Conservation (phyloP, 2,329 filamentous ascomycete genomes). For the Elsinoe arachidis region DNA sequence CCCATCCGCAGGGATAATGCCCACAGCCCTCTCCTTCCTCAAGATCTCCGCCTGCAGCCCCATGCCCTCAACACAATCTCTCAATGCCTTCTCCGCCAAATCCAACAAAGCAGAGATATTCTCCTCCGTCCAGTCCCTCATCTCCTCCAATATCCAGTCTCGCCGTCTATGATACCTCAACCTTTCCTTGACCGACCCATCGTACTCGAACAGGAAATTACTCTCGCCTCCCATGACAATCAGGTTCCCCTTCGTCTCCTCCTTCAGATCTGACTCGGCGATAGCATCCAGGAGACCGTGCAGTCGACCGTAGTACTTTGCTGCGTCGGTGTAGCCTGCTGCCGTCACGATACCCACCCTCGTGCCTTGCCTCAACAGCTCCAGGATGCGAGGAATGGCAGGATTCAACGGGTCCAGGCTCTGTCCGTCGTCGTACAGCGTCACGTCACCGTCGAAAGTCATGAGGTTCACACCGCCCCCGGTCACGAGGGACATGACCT, state of each 20-base stretch:
- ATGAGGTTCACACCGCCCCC: slow-evolving; percentile 68
- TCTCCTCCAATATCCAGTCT: slow-evolving; percentile 69
- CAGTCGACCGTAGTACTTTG: slow-evolving; percentile 77
- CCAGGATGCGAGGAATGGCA: slow-evolving; percentile 59
- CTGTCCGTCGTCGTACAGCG: slow-evolving; percentile 76
- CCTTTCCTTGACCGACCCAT: slow-evolving; percentile 53
- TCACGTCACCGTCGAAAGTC: slow-evolving; percentile 97
- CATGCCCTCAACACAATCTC: slow-evolving; percentile 71
- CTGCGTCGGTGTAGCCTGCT: slow-evolving; percentile 83
- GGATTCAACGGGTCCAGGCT: slow-evolving; percentile 67
- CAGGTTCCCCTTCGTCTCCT: slow-evolving; percentile 64
- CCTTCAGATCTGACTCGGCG: slow-evolving; percentile 52
- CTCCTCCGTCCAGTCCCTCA: slow-evolving; percentile 65
- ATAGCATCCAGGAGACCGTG: slow-evolving; percentile 80
- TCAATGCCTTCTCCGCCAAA: slow-evolving; percentile 74
- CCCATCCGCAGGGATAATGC: slow-evolving; percentile 36
- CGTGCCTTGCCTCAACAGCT: slow-evolving; percentile 67
- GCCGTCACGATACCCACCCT: slow-evolving; percentile 94
- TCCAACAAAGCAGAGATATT: slow-evolving; percentile 78
- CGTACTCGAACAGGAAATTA: slow-evolving; percentile 86
- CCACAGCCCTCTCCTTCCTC: slow-evolving; percentile 67
- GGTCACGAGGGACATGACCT: slow-evolving; percentile 81
- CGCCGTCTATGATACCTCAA: slow-evolving; percentile 56
- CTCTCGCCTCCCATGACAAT: slow-evolving; percentile 93
- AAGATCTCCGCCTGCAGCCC: slow-evolving; percentile 70